These are phyloP conservation scores for Biscutella laevigata DNA, from an alignment of 441 rosid species.

Conservation along the genomic window DNA sequence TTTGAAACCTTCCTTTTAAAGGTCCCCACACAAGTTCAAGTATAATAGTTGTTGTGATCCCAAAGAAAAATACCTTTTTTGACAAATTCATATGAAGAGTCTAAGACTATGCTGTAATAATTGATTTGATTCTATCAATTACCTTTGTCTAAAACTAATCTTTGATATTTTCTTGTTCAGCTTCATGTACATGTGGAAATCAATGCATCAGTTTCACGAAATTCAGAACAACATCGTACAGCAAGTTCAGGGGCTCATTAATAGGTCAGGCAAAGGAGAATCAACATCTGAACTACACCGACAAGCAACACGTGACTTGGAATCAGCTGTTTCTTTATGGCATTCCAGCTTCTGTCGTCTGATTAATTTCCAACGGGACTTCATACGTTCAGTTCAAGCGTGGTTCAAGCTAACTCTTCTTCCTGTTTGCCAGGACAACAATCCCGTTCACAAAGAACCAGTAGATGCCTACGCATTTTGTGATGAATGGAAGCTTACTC, in stretches of 20 bases:
- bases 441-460: constrained; percentile 26
- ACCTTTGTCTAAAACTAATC: background rate
- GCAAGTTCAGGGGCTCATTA: constrained; percentile 87
- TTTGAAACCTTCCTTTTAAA: background rate
- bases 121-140: background rate
- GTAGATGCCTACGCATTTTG: constrained; percentile 56
- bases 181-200: constrained; percentile 90
- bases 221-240: constrained; percentile 78
- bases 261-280: constrained; percentile 56
- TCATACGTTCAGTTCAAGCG: constrained; percentile 58
- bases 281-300: constrained; percentile 82
- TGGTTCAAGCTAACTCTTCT: constrained; percentile 84
- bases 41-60: background rate
- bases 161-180: constrained; percentile 32
- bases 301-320: constrained; percentile 88
- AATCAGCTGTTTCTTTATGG: constrained; percentile 76
- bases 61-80: background rate
- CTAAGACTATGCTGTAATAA: background rate
- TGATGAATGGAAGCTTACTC: constrained; percentile 92
- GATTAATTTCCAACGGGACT: constrained; percentile 77
- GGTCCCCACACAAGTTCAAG: background rate
- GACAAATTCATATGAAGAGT: background rate
- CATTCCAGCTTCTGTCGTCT: constrained; percentile 72
- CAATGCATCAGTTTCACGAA: constrained; percentile 79
- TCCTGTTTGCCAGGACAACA: constrained; percentile 60